Evolutionary conservation across 495 filamentous ascomycete genomes (phyloP).

Genomic region (Barbatosphaeria neglecta): DNA sequence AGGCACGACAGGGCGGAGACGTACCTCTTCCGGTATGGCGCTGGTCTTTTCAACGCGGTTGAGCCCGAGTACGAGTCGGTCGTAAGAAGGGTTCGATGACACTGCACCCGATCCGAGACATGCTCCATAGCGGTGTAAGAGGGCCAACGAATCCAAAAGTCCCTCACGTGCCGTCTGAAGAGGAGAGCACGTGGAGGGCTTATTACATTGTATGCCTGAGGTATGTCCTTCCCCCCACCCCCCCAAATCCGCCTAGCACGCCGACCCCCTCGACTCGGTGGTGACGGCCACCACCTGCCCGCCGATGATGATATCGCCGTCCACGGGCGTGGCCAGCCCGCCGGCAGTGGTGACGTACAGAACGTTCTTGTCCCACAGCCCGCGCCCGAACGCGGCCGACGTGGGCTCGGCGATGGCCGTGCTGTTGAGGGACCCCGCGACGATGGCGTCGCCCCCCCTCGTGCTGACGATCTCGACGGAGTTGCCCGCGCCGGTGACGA

Average conservation of each 20-base stretch:
- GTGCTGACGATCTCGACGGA: slow-evolving; percentile 5
- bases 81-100: too few species aligned
- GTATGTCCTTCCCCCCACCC: neutral
- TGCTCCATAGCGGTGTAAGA: too few species aligned
- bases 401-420: slow-evolving; percentile 12
- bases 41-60: too few species aligned
- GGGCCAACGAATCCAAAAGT: too few species aligned
- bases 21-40: too few species aligned
- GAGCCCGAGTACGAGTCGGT: too few species aligned
- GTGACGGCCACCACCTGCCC: slow-evolving; percentile 13
- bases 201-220: neutral
- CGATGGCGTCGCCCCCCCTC: slow-evolving; percentile 3
- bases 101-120: too few species aligned
- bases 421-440: slow-evolving; percentile 7
- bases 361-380: slow-evolving; percentile 6
- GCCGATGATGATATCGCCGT: slow-evolving; percentile 7
- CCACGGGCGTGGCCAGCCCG: slow-evolving; percentile 4
- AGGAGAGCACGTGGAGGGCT: too few species aligned
- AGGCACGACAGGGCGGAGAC: too few species aligned
- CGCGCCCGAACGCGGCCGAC: slow-evolving; percentile 11
- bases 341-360: slow-evolving; percentile 15
- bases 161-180: too few species aligned
- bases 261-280: neutral
- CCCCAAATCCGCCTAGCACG: neutral
- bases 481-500: slow-evolving; percentile 5